phyloP scores from a whole-genome alignment of 345 rosid species.

The Aethionema arabicum region DNA sequence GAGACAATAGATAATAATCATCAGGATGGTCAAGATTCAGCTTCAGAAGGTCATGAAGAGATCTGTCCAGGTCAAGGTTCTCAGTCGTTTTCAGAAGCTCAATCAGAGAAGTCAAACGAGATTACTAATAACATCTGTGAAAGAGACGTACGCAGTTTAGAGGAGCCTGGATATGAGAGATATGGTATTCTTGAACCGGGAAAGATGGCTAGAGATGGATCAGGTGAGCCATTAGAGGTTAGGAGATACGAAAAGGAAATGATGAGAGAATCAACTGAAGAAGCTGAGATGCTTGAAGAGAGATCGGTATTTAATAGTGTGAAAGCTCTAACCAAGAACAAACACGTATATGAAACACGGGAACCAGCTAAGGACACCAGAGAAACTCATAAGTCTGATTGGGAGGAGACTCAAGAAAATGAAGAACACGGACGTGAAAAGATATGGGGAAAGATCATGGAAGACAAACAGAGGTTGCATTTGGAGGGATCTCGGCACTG shows the following conservation, averaged over 20 bases:
- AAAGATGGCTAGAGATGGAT: conserved; percentile 16
- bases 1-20: conserved; percentile 21
- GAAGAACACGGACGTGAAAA: conserved; percentile 19
- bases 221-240: conserved; percentile 24
- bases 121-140: conserved; percentile 1
- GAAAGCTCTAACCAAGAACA: neutral
- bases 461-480: conserved; percentile 20
- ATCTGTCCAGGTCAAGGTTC: conserved; percentile 18
- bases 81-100: conserved; percentile 23
- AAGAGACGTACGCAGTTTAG: neutral
- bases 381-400: conserved; percentile 8
- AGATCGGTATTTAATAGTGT: conserved; percentile 11
- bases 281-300: conserved; percentile 24
- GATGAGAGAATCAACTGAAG: conserved; percentile 13
- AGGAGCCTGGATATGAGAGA: conserved; percentile 29
- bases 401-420: conserved; percentile 20
- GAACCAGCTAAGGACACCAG: neutral
- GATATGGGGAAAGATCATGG: conserved; percentile 18
- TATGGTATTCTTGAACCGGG: neutral
- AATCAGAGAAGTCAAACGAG: conserved; percentile 13
- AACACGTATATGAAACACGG: conserved; percentile 5
- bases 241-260: conserved; percentile 16
- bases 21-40: conserved; percentile 31
- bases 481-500: neutral
- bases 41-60: conserved; percentile 30